phyloP scores from a whole-genome alignment of 2,329 filamentous ascomycete genomes.

The Dactylellina drechsleri region DNA sequence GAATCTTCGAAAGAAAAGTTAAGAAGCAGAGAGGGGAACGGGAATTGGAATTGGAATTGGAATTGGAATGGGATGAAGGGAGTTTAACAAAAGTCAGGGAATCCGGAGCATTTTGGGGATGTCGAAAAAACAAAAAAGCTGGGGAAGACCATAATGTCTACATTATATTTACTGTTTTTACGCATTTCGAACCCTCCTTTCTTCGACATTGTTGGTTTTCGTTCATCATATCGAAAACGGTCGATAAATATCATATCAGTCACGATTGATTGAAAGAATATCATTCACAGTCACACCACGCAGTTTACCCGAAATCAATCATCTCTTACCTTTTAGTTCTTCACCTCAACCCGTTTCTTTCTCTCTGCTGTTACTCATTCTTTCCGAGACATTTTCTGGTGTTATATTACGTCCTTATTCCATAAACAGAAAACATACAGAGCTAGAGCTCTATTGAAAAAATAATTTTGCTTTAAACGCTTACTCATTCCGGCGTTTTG shows the following conservation, averaged over 20 bases:
- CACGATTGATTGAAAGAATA: not conserved
- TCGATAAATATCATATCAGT: too few species aligned
- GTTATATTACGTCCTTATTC: slow-evolving; percentile 31
- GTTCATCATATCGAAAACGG: too few species aligned
- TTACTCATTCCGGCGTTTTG: too few species aligned
- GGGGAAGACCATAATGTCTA: slow-evolving; percentile 8
- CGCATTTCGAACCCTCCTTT: not conserved
- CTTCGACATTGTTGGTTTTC: too few species aligned
- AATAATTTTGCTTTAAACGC: too few species aligned
- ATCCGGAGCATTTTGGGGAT: slow-evolving; percentile 27
- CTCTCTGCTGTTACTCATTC: not conserved
- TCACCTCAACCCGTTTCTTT: not conserved
- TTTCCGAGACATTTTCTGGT: slow-evolving; percentile 35
- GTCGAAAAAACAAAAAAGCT: slow-evolving; percentile 2
- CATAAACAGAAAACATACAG: slow-evolving; percentile 4
- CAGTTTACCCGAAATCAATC: not conserved
- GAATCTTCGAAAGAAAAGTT: slow-evolving; percentile 10
- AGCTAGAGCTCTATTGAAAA: not conserved
- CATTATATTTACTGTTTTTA: slow-evolving; percentile 13
- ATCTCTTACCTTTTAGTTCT: not conserved
- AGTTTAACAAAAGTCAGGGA: slow-evolving; percentile 20
- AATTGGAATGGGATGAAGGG: not conserved
- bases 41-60: slow-evolving; percentile 2
- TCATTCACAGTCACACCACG: not conserved
- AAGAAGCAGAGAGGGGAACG: slow-evolving; percentile 2